phyloP scores from a whole-genome alignment of 495 filamentous ascomycete genomes.

The Sabuloglossum arenarium region DNA sequence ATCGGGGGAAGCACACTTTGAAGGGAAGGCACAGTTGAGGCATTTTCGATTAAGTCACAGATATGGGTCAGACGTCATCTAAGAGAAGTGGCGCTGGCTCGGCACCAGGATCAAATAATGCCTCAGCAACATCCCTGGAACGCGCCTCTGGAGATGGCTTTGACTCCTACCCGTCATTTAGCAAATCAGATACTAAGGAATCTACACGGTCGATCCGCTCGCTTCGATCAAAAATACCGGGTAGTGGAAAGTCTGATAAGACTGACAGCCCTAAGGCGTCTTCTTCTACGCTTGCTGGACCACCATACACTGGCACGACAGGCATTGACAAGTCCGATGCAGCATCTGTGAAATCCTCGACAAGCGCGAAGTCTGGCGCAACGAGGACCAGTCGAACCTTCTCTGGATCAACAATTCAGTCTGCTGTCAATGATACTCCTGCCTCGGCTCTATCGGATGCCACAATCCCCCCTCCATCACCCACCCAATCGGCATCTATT shows the following conservation, averaged over 20 bases:
- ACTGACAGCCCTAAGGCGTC: constrained; percentile 66
- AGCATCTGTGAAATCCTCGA: constrained; percentile 46
- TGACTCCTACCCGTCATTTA: constrained; percentile 76
- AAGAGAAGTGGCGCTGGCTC: constrained; percentile 18
- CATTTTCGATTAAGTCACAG: background rate
- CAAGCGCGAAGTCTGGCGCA: constrained; percentile 28
- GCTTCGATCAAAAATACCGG: constrained; percentile 55
- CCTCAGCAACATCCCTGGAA: constrained; percentile 14
- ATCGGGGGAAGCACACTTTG: background rate
- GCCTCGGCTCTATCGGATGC: constrained; percentile 18
- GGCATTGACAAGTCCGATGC: constrained; percentile 48
- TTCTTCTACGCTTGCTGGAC: constrained; percentile 28
- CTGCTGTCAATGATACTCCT: constrained; percentile 4
- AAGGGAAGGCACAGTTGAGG: background rate
- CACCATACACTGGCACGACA: background rate
- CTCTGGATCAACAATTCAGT: constrained; percentile 15
- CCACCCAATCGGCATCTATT: constrained; percentile 59
- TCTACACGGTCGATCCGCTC: constrained; percentile 69
- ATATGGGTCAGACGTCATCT: constrained; percentile 12
- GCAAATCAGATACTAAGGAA: constrained; percentile 85
- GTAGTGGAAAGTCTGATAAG: constrained; percentile 48
- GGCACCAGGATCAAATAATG: constrained; percentile 19
- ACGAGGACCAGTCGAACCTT: constrained; percentile 20
- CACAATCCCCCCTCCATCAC: constrained; percentile 69
- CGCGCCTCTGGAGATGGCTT: constrained; percentile 28